These are phyloP conservation scores for Cladosporium sp. DNA, from an alignment of 2,329 filamentous ascomycete genomes.

Conservation along the genomic window DNA sequence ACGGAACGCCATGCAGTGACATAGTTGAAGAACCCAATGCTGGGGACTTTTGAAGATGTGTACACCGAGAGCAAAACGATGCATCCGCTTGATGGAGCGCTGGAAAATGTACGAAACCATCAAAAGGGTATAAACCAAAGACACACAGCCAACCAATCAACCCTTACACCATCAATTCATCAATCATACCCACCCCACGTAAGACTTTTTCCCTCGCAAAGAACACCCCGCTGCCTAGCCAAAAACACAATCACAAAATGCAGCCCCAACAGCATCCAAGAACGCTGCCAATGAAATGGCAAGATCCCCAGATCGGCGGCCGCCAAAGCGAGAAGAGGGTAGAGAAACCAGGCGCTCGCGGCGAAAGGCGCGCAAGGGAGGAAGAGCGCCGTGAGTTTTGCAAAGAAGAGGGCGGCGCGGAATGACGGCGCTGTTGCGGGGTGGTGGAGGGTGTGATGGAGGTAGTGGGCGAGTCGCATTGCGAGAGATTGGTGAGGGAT, in stretches of 20 bases:
- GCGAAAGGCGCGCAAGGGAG: constrained; percentile 67
- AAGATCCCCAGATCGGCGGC: constrained; percentile 52
- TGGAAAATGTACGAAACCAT: too few species aligned
- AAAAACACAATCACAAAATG: constrained; percentile 38
- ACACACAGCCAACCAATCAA: neutral
- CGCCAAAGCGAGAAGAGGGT: constrained; percentile 63
- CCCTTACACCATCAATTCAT: neutral
- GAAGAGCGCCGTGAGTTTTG: constrained; percentile 61
- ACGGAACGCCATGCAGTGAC: too few species aligned
- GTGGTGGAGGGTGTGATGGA: neutral
- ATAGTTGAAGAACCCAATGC: too few species aligned
- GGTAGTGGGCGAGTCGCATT: neutral
- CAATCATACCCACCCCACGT: constrained; percentile 2
- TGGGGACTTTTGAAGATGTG: too few species aligned
- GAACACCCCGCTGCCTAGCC: neutral
- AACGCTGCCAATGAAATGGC: constrained; percentile 31
- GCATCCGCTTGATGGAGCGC: too few species aligned
- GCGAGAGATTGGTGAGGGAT: constrained; percentile 15
- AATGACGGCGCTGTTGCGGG: constrained; percentile 19
- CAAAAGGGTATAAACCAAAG: too few species aligned
- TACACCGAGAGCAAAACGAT: too few species aligned
- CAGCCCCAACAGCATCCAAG: constrained; percentile 37
- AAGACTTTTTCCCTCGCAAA: constrained; percentile 4
- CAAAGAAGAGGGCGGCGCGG: constrained; percentile 58
- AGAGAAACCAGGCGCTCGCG: constrained; percentile 57